phyloP scores from a whole-genome alignment of 108 stramenopile species.

The Pelagomonas calceolata region DNA sequence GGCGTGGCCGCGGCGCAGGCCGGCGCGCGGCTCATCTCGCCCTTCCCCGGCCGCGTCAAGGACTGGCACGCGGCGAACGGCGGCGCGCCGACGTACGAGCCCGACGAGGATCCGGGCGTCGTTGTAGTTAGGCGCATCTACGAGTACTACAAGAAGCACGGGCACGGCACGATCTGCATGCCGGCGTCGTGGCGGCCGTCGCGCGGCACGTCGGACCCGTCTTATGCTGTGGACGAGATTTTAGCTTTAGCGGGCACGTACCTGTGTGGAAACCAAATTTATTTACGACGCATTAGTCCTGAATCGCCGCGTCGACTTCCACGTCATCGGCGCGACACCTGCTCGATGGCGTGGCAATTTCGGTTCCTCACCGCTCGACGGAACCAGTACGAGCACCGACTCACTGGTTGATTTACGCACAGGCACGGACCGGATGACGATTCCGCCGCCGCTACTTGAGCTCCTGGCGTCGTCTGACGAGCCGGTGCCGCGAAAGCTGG shows the following conservation, averaged over 20 bases:
- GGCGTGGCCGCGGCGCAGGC: slow-evolving; percentile 89
- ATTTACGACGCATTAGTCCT: background rate
- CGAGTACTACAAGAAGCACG: slow-evolving; percentile 89
- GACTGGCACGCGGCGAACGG: slow-evolving; percentile 81
- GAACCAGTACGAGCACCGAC: too few species aligned
- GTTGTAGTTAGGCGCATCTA: slow-evolving; percentile 71
- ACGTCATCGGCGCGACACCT: too few species aligned
- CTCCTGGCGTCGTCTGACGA: slow-evolving; percentile 30
- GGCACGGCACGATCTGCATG: slow-evolving; percentile 86
- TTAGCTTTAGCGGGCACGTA: slow-evolving; percentile 65
- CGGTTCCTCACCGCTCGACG: too few species aligned
- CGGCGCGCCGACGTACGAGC: slow-evolving; percentile 51
- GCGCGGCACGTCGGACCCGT: slow-evolving; percentile 31
- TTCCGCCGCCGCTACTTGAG: slow-evolving; percentile 60
- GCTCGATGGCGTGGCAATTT: too few species aligned
- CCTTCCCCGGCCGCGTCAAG: slow-evolving; percentile 90
- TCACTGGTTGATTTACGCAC: too few species aligned
- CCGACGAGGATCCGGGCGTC: slow-evolving; percentile 83
- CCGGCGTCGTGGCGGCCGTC: slow-evolving; percentile 85
- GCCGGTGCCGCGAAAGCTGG: slow-evolving; percentile 36
- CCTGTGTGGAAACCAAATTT: background rate
- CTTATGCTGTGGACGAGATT: slow-evolving; percentile 52
- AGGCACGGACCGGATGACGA: slow-evolving; percentile 74
- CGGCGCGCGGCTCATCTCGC: slow-evolving; percentile 81
- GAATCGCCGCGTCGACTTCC: too few species aligned